A percentile compares a stretch with the other conserved stretches of the same genome.
Evolutionary conservation across 2,329 filamentous ascomycete genomes (phyloP).

Genomic region (Colletotrichum caudatum): DNA sequence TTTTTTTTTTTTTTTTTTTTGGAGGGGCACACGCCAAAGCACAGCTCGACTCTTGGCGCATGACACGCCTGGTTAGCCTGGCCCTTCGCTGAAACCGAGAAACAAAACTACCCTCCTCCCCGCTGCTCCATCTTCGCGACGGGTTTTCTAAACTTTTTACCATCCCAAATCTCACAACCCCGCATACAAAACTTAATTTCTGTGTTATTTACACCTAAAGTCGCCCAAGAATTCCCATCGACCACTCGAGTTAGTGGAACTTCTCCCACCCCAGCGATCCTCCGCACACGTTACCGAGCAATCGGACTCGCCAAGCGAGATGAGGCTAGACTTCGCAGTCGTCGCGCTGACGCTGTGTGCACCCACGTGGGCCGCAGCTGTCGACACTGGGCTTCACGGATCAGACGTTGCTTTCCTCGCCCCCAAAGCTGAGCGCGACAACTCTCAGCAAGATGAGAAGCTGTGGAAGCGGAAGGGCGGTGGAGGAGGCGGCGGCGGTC

Average conservation of each 20-base stretch:
- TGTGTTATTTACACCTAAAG: not conserved
- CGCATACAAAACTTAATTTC: not conserved
- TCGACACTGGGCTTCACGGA: slow-evolving; percentile 42
- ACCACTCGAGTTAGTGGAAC: not conserved
- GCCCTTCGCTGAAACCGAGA: slow-evolving; percentile 30
- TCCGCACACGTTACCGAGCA: slow-evolving; percentile 7
- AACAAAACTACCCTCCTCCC: slow-evolving; percentile 25
- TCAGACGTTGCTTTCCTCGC: slow-evolving; percentile 35
- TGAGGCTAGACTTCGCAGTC: slow-evolving; percentile 50
- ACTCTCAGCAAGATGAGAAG: slow-evolving; percentile 51
- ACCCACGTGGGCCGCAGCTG: slow-evolving; percentile 44
- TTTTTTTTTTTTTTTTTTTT: slow-evolving; percentile 26
- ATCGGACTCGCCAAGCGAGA: slow-evolving; percentile 42
- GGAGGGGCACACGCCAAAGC: not conserved
- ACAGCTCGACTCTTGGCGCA: slow-evolving; percentile 28
- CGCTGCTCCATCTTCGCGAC: slow-evolving; percentile 11
- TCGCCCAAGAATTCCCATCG: not conserved
- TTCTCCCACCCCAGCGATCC: not conserved
- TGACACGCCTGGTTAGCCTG: slow-evolving; percentile 6
- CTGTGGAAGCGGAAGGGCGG: slow-evolving; percentile 73
- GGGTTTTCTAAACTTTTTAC: slow-evolving; percentile 17
- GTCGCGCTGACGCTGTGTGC: slow-evolving; percentile 46
- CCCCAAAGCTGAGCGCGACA: slow-evolving; percentile 41
- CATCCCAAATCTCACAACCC: not conserved
- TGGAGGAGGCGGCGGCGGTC: slow-evolving; percentile 64